Evolutionary conservation across 495 filamentous ascomycete species (phyloP).

Genomic region (Friedmanniomyces simplex): DNA sequence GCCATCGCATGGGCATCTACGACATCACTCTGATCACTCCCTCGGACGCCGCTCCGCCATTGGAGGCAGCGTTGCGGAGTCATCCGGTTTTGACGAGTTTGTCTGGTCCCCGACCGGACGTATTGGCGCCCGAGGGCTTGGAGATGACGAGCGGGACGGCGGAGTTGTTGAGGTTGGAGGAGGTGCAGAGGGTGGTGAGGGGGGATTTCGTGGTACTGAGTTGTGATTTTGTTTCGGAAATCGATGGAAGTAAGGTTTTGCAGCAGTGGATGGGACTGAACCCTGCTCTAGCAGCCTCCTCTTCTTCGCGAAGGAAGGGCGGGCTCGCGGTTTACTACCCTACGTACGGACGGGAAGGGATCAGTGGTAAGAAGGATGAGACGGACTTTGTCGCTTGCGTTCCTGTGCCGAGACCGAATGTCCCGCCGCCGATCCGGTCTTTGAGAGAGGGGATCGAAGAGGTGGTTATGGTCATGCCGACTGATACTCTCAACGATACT

Average conservation of each 20-base stretch:
- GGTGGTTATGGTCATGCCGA: conserved; percentile 66
- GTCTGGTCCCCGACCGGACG: conserved; percentile 58
- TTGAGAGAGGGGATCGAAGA: conserved; percentile 53
- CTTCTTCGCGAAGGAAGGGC: conserved; percentile 49
- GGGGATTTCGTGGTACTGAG: conserved; percentile 84
- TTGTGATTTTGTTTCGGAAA: conserved; percentile 87
- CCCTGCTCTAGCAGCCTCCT: conserved; percentile 24
- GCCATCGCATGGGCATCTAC: conserved; percentile 62
- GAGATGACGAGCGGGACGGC: conserved; percentile 76
- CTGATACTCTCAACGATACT: conserved; percentile 73
- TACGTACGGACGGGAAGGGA: conserved; percentile 56
- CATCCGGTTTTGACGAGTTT: conserved; percentile 80
- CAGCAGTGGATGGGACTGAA: conserved; percentile 80
- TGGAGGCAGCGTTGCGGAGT: conserved; percentile 69
- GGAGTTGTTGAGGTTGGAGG: conserved; percentile 60
- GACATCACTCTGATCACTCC: conserved; percentile 80
- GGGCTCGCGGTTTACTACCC: conserved; percentile 83
- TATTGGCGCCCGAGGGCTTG: conserved; percentile 62
- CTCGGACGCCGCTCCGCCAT: conserved; percentile 56
- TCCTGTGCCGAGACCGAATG: conserved; percentile 46
- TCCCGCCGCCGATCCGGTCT: conserved; percentile 48
- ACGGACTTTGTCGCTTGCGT: conserved; percentile 78
- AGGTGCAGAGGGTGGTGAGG: conserved; percentile 45
- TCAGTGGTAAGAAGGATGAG: conserved; percentile 72
- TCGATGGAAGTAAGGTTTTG: conserved; percentile 67